Percentiles rank a stretch among this genome's conserved stretches.
These are phyloP conservation scores for Fraxinus sp. DNA, from an alignment of 305 asterid genomes.

Conservation along the genomic window DNA sequence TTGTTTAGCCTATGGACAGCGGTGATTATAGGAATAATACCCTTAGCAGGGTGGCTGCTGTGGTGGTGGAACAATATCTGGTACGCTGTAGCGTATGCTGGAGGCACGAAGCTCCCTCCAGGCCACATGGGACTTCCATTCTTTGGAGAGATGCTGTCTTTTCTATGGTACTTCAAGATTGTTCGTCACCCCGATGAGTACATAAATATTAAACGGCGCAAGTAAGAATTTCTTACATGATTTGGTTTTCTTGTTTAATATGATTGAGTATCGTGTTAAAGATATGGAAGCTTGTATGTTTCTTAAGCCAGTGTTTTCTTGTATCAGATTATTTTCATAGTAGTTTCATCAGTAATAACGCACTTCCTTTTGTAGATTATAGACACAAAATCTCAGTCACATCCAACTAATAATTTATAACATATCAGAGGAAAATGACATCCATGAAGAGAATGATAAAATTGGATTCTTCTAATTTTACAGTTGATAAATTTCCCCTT, in stretches of 20 bases:
- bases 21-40: conserved; percentile 22
- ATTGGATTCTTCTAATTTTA: background rate
- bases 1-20: conserved; percentile 19
- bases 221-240: conserved; percentile 24
- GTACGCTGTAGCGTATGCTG: conserved; percentile 31
- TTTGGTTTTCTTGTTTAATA: background rate
- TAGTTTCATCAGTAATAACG: background rate
- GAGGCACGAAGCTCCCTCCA: conserved; percentile 45
- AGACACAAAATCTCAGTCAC: background rate
- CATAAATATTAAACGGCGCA: conserved; percentile 43
- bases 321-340: background rate
- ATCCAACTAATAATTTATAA: background rate
- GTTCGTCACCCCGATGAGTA: conserved; percentile 49
- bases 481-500: background rate
- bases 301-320: background rate
- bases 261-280: background rate
- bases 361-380: background rate
- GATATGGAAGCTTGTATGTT: background rate
- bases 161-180: conserved; percentile 54
- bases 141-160: conserved; percentile 44
- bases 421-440: background rate
- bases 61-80: conserved; percentile 53
- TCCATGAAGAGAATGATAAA: background rate
- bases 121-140: conserved; percentile 58
- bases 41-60: conserved; percentile 31